These are phyloP conservation scores for Globisporangium irregulare DNA, from an alignment of 352 stramenopile species.

Conservation along the genomic window DNA sequence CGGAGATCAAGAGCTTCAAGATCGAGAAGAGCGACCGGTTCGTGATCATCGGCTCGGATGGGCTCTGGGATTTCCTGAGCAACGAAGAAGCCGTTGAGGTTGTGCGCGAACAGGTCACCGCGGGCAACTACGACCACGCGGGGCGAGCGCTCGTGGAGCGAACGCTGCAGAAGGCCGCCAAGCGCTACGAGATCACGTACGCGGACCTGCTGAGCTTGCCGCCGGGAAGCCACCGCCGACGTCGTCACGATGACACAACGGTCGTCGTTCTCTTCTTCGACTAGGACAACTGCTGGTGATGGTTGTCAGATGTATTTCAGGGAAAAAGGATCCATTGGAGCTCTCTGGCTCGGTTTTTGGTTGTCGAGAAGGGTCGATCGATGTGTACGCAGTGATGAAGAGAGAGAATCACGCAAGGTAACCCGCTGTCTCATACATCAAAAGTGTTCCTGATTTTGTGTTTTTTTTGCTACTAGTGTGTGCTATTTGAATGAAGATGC, in stretches of 20 bases:
- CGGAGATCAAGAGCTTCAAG: constrained; percentile 71
- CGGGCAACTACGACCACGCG: constrained; percentile 69
- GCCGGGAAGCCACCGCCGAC: constrained; percentile 74
- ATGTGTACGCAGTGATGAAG: not conserved
- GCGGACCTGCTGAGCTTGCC: constrained; percentile 80
- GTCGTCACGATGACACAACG: constrained; percentile 92
- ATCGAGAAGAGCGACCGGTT: constrained; percentile 91
- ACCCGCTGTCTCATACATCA: not conserved
- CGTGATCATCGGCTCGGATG: constrained; percentile 96
- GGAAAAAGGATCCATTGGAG: not conserved
- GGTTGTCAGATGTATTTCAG: not conserved
- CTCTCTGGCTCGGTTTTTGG: not conserved
- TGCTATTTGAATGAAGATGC: not conserved
- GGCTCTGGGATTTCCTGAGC: constrained; percentile 96
- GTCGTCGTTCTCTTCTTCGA: constrained; percentile 89
- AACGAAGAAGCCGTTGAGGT: constrained; percentile 95
- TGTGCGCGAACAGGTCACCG: constrained; percentile 61
- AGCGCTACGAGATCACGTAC: constrained; percentile 77
- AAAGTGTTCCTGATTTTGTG: not conserved
- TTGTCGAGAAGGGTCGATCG: not conserved
- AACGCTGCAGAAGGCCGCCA: constrained; percentile 73
- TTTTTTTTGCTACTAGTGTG: not conserved
- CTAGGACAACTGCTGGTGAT: constrained; percentile 20
- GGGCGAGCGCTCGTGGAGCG: constrained; percentile 75
- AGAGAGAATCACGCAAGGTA: not conserved